Evolutionary conservation across 768 basidiomycete genomes (phyloP).

Genomic region (Mrakia gelida): DNA sequence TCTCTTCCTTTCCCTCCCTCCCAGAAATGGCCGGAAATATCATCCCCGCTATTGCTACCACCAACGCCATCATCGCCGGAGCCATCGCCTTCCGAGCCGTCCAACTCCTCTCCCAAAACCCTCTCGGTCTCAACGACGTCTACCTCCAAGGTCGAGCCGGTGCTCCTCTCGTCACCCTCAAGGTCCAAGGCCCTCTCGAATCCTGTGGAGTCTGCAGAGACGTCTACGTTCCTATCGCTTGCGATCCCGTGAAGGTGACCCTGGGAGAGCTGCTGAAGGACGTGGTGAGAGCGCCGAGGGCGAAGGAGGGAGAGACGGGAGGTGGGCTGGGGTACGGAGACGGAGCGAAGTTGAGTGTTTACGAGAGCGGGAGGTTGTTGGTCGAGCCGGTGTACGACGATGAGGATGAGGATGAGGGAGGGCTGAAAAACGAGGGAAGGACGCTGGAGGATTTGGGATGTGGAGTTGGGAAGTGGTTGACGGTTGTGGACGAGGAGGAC

Average conservation of each 20-base stretch:
- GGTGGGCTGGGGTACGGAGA: slow-evolving; percentile 40
- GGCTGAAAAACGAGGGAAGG: slow-evolving; percentile 62
- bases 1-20: background rate
- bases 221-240: slow-evolving; percentile 67
- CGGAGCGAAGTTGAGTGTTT: slow-evolving; percentile 63
- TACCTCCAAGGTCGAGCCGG: slow-evolving; percentile 72
- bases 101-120: slow-evolving; percentile 63
- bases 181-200: slow-evolving; percentile 64
- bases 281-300: slow-evolving; percentile 48
- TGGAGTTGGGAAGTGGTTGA: slow-evolving; percentile 76
- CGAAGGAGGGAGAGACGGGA: slow-evolving; percentile 43
- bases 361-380: slow-evolving; percentile 78
- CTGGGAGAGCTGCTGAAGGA: slow-evolving; percentile 69
- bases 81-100: slow-evolving; percentile 89
- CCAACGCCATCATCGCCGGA: slow-evolving; percentile 94
- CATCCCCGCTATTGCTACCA: slow-evolving; percentile 98
- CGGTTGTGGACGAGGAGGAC: slow-evolving; percentile 85
- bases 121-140: slow-evolving; percentile 56
- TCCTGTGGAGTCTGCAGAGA: slow-evolving; percentile 82
- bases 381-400: slow-evolving; percentile 89
- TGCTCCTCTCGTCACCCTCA: slow-evolving; percentile 69
- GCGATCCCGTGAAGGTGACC: slow-evolving; percentile 65
- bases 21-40: slow-evolving; percentile 99
- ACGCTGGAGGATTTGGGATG: slow-evolving; percentile 78
- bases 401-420: slow-evolving; percentile 23